Base-by-base conservation (phyloP, 495 filamentous ascomycete genomes). In the Neurospora sp. region DNA sequence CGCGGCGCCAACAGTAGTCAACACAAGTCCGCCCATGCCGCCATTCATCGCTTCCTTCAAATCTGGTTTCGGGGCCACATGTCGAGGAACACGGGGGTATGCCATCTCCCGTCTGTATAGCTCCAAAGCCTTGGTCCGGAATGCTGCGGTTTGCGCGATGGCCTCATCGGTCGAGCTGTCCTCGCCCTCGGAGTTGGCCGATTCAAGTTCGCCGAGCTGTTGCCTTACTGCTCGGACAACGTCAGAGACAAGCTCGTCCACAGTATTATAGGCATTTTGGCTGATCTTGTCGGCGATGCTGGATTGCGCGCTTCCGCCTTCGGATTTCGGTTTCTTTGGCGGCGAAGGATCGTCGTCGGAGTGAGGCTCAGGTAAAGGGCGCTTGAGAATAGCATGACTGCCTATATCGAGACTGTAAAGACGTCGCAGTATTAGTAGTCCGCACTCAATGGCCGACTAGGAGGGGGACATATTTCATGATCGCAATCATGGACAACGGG, bases 1-100 rank as follows among this genome's bases (percentile, higher is more conserved):
- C n/a, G 90, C 89, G 69, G 90, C 89, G 41, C 89, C 90, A 70
- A 88, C 91, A 1, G 96, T 83, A 0, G 91, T 93, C 73, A 97
- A 81, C 2, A 93, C 90, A 35, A 88, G 80, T 61, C 87, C 87
- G 41, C 86, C 87, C 68, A 69, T 74, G 48, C 69, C 75, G 12
- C 27, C 53, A 73, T 70, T 72, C 53, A 53, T 74, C 40, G 71
- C 73, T 31, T 77, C 73, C 68, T 38, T 74, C 20, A 65, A n/a
- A 6, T 71, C 65, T 9, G 40, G 40, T 27, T 76, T 79, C 40
- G 40, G 53, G n/a, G 69, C 69, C 35, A 71, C 40, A 16, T 75
- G 65, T 1, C 69, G 74, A 14, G 78, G 75, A 16, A 79, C 72
- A 9, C 77, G 75, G 41, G 83, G 80, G 73, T 86, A 83, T 10